These are phyloP conservation scores for Xylaria sp. DNA, from an alignment of 2,329 filamentous ascomycete genomes.

Conservation along the genomic window DNA sequence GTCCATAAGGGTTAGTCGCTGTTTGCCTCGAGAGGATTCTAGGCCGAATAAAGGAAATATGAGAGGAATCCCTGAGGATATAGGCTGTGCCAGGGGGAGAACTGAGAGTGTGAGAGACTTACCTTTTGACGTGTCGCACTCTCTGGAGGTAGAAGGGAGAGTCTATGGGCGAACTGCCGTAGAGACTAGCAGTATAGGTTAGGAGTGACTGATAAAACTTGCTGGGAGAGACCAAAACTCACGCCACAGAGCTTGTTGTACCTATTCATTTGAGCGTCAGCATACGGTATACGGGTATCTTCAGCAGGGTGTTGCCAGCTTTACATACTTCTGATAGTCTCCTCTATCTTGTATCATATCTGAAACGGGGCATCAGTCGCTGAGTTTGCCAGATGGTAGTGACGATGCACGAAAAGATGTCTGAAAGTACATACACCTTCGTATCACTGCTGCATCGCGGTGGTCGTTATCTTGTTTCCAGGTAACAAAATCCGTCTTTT, in stretches of 20 bases:
- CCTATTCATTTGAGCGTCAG: constrained; percentile 19
- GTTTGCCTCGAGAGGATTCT: neutral
- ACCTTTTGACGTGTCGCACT: constrained; percentile 75
- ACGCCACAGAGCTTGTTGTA: constrained; percentile 72
- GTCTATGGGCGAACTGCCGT: constrained; percentile 85
- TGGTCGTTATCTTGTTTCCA: constrained; percentile 90
- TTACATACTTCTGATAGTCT: constrained; percentile 67
- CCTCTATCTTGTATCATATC: constrained; percentile 87
- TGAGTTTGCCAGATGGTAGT: neutral
- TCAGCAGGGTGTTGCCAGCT: neutral
- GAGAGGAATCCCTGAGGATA: neutral
- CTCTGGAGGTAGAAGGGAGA: constrained; percentile 80
- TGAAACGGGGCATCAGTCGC: constrained; percentile 3
- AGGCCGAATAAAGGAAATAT: neutral
- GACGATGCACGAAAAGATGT: neutral
- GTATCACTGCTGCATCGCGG: constrained; percentile 75
- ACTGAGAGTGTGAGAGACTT: neutral
- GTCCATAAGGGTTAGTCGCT: neutral
- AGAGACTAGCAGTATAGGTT: constrained; percentile 62
- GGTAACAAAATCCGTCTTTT: constrained; percentile 90
- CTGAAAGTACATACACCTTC: constrained; percentile 53
- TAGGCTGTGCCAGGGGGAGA: neutral
- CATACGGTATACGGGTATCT: neutral
- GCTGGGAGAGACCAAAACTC: constrained; percentile 41
- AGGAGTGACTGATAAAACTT: neutral